Evolutionary conservation across 352 stramenopile genomes (phyloP), one percentile per base, ranked within the genome.

Genomic region (Globisporangium orthogonon): DNA sequence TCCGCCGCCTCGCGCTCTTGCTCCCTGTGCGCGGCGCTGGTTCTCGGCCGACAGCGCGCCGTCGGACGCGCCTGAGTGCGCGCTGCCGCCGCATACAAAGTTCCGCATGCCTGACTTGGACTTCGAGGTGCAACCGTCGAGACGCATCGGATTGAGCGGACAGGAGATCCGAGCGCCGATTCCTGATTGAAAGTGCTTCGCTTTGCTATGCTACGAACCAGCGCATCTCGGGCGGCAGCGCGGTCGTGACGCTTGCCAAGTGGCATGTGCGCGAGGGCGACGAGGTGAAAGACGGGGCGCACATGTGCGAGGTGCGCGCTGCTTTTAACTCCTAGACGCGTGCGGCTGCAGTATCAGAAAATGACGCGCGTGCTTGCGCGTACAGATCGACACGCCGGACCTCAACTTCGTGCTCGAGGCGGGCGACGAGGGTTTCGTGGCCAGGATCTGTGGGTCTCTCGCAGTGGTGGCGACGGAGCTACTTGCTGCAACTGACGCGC

Each of bases 61-160:
- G 10, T 7, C 45, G 15, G 54, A 53, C 23, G 40, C 35, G 4
- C 28, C 44, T 18, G 50, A 57, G 43, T 47, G 43, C 31, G 35
- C 54, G 43, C 70, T 94, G 46, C 85, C 85, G 13, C 58, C 64
- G 50, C 85, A 94, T 67, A 86, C 87, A 65, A 92, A 92, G 71
- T 92, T 94, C 69, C 83, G 85, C 62, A 91, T 94, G 79, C 78
- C 84, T 28, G 83, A 94, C 62, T 58, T 94, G 56, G 76, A 94
- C 63, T 91, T 94, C 65, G 79, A 88, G 69, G 78, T 87, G 51
- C 23, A 23, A 23, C 23, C 23, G 23, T 23, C 23, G 23, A 23
- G 23, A 23, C 23, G 23, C 23, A 23, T 23, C 23, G 23, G 23
- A 23, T 23, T 23, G 23, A 23, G 23, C 23, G 23, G 23, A 23